Evolutionary conservation across 2,329 filamentous ascomycete species (phyloP), one percentile per base, ranked within the genome.

Genomic region (Scedosporium boydii): DNA sequence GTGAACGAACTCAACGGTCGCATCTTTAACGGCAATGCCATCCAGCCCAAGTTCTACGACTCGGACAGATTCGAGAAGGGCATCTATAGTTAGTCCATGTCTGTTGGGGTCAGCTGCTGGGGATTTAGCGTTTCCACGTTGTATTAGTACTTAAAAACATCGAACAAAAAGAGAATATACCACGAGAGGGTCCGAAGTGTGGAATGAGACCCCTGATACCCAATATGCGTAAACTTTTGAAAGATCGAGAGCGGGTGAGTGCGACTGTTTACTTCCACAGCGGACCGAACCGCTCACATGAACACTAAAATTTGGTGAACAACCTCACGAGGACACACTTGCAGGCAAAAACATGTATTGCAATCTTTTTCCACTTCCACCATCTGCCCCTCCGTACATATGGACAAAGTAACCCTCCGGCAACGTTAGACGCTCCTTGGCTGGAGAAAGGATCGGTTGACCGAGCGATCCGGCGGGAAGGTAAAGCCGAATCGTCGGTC

Each of bases 1-100:
- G 91, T 98, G 59, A 96, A 95, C 71, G 91, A 91, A 10, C 83
- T 96, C 48, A 87, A 96, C 69, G 92, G 92, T 16, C 86, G 92
- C 61, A 83, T 91, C 16, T 98, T 98, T 73, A 93, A 92, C 66
- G 93, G 90, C 4, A 96, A 96, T 72, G 80, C 82, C 10, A 96
- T 98, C 63, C 78, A 80, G n/a, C 90, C 93, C 0, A 84, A 82
- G 60, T 98, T 93, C 72, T 98, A 90, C 73, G 86, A 96, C 69
- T 80, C 80, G 5, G 91, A 93, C 55, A 90, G 85, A 69, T 99
- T 98, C 70, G 91, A 96, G 66, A 76, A 80, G 60, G 88, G 88
- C 0, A 73, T 85, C 21, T 84, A 83, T 65, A 71, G 68, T n/a
- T 75, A 71, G 42, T 6, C 12, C n/a, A 38, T n/a, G 6, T 56